phyloP scores from a whole-genome alignment of 2,329 filamentous ascomycete species.

The Peltaster fructicola region DNA sequence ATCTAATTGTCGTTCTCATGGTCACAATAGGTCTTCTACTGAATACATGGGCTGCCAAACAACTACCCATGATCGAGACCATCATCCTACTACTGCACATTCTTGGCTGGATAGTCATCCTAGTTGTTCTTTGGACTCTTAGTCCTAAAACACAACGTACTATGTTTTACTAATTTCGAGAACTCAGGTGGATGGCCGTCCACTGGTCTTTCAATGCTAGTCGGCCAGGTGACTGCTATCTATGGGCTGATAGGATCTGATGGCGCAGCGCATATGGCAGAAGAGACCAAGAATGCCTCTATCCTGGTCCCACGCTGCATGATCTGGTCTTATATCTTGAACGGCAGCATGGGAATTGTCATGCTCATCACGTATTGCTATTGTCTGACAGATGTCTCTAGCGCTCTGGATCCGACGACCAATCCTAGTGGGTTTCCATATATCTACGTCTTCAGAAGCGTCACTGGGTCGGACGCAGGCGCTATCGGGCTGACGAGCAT shows the following conservation, averaged over 20 bases:
- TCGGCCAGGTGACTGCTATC: slow-evolving; percentile 17
- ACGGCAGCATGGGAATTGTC: slow-evolving; percentile 9
- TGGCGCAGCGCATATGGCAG: slow-evolving; percentile 17
- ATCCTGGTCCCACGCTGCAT: slow-evolving; percentile 15
- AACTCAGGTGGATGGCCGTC: slow-evolving; percentile 22
- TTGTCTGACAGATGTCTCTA: slow-evolving; percentile 7
- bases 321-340: slow-evolving; percentile 12
- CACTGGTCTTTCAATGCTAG: slow-evolving; percentile 15
- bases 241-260: slow-evolving; percentile 12
- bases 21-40: slow-evolving; percentile 20
- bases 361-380: slow-evolving; percentile 12
- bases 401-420: slow-evolving; percentile 5
- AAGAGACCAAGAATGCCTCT: slow-evolving; percentile 15
- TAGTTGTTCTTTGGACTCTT: slow-evolving; percentile 17
- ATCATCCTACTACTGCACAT: slow-evolving; percentile 13
- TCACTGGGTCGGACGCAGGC: slow-evolving; percentile 8
- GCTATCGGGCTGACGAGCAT: slow-evolving; percentile 9
- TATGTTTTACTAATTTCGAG: slow-evolving; percentile 22
- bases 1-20: slow-evolving; percentile 17
- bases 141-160: slow-evolving; percentile 12
- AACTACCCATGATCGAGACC: slow-evolving; percentile 23
- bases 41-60: slow-evolving; percentile 16
- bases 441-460: slow-evolving; percentile 11
- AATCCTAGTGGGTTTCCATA: slow-evolving; percentile 7
- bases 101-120: slow-evolving; percentile 15